phyloP scores from a whole-genome alignment of 495 filamentous ascomycete genomes.

The Aspergillus cavernicola region DNA sequence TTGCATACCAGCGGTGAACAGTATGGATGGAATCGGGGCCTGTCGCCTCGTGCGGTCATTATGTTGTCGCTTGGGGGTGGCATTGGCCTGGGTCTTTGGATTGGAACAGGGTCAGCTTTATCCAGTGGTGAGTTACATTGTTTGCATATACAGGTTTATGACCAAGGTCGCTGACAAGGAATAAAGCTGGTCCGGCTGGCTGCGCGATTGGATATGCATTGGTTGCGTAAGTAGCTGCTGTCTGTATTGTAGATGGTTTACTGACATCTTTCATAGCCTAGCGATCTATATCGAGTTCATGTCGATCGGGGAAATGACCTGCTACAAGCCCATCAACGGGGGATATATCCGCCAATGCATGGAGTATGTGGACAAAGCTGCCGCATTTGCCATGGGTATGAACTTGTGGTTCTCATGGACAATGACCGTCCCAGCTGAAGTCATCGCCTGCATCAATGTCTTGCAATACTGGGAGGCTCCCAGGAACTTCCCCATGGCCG shows the following conservation, averaged over 20 bases:
- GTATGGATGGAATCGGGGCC: constrained; percentile 24
- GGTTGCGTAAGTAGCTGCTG: constrained; percentile 21
- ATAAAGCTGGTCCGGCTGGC: constrained; percentile 27
- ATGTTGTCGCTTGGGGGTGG: constrained; percentile 34
- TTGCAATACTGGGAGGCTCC: constrained; percentile 29
- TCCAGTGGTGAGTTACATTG: constrained; percentile 22
- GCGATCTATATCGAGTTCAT: constrained; percentile 27
- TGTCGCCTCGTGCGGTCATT: constrained; percentile 27
- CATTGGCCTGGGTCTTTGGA: constrained; percentile 28
- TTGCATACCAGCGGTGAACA: neutral
- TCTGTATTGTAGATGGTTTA: too few species aligned
- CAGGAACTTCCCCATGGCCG: constrained; percentile 22
- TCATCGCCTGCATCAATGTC: constrained; percentile 27
- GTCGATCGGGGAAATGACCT: constrained; percentile 32
- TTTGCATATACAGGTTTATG: too few species aligned
- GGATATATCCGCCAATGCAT: constrained; percentile 29
- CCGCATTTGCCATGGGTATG: constrained; percentile 29
- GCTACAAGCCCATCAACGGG: constrained; percentile 29
- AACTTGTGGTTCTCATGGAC: constrained; percentile 34
- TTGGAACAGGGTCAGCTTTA: constrained; percentile 26
- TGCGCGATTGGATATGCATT: constrained; percentile 26
- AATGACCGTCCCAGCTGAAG: constrained; percentile 29
- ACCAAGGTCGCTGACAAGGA: neutral
- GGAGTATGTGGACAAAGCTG: constrained; percentile 29
- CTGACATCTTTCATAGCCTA: constrained; percentile 10